Conservation (phyloP, 805 yeast genomes). For the Starmerella cellae region DNA sequence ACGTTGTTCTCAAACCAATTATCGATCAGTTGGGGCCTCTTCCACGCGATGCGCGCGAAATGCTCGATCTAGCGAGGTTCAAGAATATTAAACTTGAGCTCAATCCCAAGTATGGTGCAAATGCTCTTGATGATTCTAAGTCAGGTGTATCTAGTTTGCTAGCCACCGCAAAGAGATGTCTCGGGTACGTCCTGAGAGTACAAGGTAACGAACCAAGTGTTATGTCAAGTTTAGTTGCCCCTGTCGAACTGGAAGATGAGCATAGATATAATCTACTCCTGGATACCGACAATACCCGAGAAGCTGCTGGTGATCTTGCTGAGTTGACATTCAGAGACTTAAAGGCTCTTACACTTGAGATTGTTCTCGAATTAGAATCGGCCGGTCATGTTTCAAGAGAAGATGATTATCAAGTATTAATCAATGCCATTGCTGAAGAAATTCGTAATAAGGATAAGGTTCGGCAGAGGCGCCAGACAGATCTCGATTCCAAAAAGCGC, state of each 20-base stretch:
- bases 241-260: constrained; percentile 61
- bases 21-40: constrained; percentile 33
- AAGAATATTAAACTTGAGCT: constrained; percentile 44
- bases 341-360: constrained; percentile 61
- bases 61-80: constrained; percentile 39
- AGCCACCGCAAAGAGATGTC: constrained; percentile 51
- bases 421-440: constrained; percentile 75
- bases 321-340: constrained; percentile 50
- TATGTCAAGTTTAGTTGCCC: constrained; percentile 53
- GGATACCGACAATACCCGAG: constrained; percentile 15
- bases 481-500: constrained; percentile 34
- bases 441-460: constrained; percentile 46
- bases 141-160: constrained; percentile 25
- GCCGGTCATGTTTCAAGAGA: constrained; percentile 50
- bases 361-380: constrained; percentile 60
- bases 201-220: constrained; percentile 54
- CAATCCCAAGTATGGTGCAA: constrained; percentile 40
- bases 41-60: constrained; percentile 34
- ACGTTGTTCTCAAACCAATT: constrained; percentile 42
- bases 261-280: constrained; percentile 18
- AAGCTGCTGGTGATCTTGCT: constrained; percentile 21
- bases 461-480: constrained; percentile 36
- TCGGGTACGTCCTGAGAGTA: constrained; percentile 70
- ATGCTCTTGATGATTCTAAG: constrained; percentile 11
- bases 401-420: constrained; percentile 61